Percentiles rank a stretch among this genome's conserved stretches.
These are phyloP conservation scores for Nothophytophthora sp. DNA, from an alignment of 352 stramenopile genomes.

Conservation along the genomic window DNA sequence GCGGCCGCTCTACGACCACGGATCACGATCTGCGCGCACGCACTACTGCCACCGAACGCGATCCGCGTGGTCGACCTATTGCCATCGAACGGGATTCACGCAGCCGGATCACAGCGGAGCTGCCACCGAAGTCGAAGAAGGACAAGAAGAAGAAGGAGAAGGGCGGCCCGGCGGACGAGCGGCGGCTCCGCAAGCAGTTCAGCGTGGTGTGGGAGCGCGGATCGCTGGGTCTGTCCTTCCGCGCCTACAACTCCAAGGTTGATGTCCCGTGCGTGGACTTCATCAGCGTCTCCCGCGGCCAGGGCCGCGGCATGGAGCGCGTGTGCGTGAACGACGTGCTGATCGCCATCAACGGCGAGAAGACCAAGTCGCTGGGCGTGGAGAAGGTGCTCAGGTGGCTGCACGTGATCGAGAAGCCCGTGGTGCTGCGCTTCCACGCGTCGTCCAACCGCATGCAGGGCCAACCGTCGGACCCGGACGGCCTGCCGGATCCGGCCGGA, in stretches of 20 bases:
- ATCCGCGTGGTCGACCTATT: too few species aligned
- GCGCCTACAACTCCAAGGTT: conserved; percentile 62
- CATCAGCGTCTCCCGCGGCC: conserved; percentile 49
- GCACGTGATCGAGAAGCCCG: conserved; percentile 72
- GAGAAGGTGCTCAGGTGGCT: conserved; percentile 80
- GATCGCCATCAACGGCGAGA: conserved; percentile 80
- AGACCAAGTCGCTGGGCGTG: conserved; percentile 72
- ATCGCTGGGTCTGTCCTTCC: conserved; percentile 72
- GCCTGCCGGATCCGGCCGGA: too few species aligned
- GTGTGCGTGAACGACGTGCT: conserved; percentile 84
- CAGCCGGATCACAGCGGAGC: conserved; percentile 23
- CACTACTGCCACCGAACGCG: too few species aligned
- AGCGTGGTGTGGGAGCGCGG: conserved; percentile 74
- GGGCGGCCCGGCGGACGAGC: conserved; percentile 35
- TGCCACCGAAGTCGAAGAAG: conserved; percentile 9
- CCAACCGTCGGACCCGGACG: too few species aligned
- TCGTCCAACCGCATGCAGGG: conserved; percentile 80
- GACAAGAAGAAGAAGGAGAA: conserved; percentile 27
- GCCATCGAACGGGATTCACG: too few species aligned
- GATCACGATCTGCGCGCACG: too few species aligned
- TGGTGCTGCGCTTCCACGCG: conserved; percentile 76
- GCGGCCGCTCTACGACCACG: too few species aligned
- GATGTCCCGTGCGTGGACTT: conserved; percentile 78
- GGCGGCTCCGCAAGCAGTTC: conserved; percentile 66
- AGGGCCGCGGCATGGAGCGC: conserved; percentile 70